Base-by-base conservation (phyloP, 2,329 filamentous ascomycete genomes). In the Neofusicoccum ribis region DNA sequence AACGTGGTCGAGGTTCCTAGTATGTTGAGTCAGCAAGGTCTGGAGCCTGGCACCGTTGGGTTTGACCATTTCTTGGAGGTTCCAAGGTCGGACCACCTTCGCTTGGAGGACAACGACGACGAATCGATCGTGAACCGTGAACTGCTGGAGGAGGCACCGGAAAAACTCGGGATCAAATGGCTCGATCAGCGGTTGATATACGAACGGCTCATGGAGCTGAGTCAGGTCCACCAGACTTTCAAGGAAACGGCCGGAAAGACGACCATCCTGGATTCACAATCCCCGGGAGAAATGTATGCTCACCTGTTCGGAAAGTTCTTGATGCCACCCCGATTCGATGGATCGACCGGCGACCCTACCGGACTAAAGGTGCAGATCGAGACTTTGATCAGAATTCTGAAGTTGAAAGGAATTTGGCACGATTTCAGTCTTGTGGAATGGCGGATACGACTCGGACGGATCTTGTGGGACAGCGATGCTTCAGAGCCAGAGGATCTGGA, bases 351-450 rank as follows among this genome's bases (percentile, higher is more conserved):
- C 83, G 65, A 84, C 84, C 67, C 88, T 85, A 77, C 83, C 79
- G 72, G 89, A 63, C 79, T 92, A 20, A 83, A 88, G 49, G 87
- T 90, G 41, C 90, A 92, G 72, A 91, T 92, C 64, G 83, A 88
- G 69, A 85, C 87, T 3, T 78, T 92, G 17, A 82, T 92, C 51
- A 87, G 87, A 72, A 85, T 89, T 9, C 81, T 92, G 50, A 85
- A 84, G 0, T 79, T 86, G 7, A 83, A 87, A 63, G 88, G 89
- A 64, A 85, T 91, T 51, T 92, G 90, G 90, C 84, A 90, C 60
- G 89, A 92, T 75, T 90, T 92, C 69, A 89, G 88, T 20, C 83
- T 88, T 37, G 87, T 92, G 6, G 89, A 92, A 72, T 92, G 89
- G 89, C 84, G 90, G 43, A 89, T 92, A 65, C 83, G 89, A 12